Evolutionary conservation across 495 filamentous ascomycete genomes (phyloP).

Genomic region (Podospora tetraspora): DNA sequence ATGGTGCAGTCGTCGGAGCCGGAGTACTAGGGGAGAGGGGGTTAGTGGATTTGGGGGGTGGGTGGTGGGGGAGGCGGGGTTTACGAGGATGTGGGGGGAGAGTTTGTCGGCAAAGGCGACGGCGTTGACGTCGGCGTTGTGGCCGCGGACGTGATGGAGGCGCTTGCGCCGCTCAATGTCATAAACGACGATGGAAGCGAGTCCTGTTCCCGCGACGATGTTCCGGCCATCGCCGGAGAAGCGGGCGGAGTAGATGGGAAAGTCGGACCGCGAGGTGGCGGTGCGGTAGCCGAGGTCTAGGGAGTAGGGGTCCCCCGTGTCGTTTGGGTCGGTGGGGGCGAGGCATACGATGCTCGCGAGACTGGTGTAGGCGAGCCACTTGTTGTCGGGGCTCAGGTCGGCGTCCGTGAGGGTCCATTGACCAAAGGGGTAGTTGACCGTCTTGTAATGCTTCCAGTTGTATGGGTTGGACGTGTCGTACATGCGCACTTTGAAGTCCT

Average conservation of each 20-base stretch:
- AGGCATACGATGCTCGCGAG: slow-evolving; percentile 77
- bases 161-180: slow-evolving; percentile 76
- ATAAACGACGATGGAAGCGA: slow-evolving; percentile 80
- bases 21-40: slow-evolving; percentile 52
- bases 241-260: slow-evolving; percentile 80
- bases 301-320: slow-evolving; percentile 67
- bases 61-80: no score
- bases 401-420: slow-evolving; percentile 97
- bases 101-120: slow-evolving; percentile 89
- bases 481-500: slow-evolving; percentile 87
- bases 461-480: slow-evolving; percentile 97
- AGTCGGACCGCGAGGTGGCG: slow-evolving; percentile 32
- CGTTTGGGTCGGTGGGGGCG: slow-evolving; percentile 78
- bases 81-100: slow-evolving; percentile 76
- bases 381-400: slow-evolving; percentile 85
- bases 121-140: slow-evolving; percentile 88
- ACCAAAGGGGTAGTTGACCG: slow-evolving; percentile 75
- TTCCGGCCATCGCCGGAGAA: slow-evolving; percentile 92
- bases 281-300: slow-evolving; percentile 60
- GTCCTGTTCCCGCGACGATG: slow-evolving; percentile 81
- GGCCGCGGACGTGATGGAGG: slow-evolving; percentile 70
- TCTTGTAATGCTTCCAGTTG: slow-evolving; percentile 94
- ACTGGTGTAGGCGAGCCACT: slow-evolving; percentile 81
- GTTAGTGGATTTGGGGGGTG: no score
- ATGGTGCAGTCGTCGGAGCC: slow-evolving; percentile 92